A percentile compares a stretch with the other conserved stretches of the same genome.
phyloP scores from a whole-genome alignment of 2,329 filamentous ascomycete species.

The Colletotrichum godetiae region DNA sequence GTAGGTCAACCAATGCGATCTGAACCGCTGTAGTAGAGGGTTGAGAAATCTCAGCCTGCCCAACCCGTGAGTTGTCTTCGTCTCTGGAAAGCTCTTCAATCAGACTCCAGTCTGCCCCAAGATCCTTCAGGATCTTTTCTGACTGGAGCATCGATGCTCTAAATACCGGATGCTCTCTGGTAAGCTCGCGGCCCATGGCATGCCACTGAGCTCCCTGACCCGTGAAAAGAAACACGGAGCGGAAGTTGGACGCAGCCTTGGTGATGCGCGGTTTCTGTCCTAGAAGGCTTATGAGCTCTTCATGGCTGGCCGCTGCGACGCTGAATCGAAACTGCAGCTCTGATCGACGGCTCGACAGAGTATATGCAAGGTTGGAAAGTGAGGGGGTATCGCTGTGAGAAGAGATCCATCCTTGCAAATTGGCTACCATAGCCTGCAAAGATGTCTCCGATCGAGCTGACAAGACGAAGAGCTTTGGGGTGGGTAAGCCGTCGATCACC shows the following conservation, averaged over 20 bases:
- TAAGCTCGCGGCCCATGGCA: conserved; percentile 35
- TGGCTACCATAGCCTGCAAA: not conserved
- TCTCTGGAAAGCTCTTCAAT: conserved; percentile 39
- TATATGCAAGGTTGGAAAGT: conserved; percentile 28
- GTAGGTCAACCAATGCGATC: conserved; percentile 42
- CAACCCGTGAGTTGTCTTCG: conserved; percentile 38
- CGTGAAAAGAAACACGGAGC: conserved; percentile 39
- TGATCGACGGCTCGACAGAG: conserved; percentile 1
- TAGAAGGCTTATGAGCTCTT: not conserved
- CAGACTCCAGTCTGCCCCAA: conserved; percentile 35
- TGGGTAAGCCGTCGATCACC: too few relatives aligned
- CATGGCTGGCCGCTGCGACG: not conserved
- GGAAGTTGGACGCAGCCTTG: not conserved
- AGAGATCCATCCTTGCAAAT: not conserved
- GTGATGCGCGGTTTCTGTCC: not conserved
- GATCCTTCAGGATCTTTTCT: conserved; percentile 37
- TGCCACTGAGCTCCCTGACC: conserved; percentile 42
- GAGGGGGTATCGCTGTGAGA: not conserved
- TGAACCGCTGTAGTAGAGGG: conserved; percentile 46
- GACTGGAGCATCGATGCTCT: not conserved
- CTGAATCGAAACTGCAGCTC: not conserved
- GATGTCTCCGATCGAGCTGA: conserved; percentile 45
- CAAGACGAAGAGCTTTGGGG: conserved; percentile 52
- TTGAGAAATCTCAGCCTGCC: conserved; percentile 43
- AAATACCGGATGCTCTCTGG: conserved; percentile 53